A percentile compares a stretch with the other conserved stretches of the same genome.
Conservation (phyloP, 495 filamentous ascomycete species). For the Letharia lupina region DNA sequence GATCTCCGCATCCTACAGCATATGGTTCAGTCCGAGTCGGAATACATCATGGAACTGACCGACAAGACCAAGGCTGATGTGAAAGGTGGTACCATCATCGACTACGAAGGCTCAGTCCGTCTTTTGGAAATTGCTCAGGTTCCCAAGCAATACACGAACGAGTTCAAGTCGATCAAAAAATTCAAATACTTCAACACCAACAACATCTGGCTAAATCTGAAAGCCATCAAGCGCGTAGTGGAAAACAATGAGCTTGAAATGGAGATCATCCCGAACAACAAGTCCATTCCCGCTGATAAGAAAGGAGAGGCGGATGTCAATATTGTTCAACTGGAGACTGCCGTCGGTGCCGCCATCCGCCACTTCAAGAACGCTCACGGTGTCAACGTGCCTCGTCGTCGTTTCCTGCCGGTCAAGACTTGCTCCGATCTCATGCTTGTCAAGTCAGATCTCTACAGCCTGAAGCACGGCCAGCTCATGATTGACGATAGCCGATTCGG, state of each 20-base stretch:
- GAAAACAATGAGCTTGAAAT: slow-evolving; percentile 98
- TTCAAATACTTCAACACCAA: slow-evolving; percentile 99
- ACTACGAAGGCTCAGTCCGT: slow-evolving; percentile 93
- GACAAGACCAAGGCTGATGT: slow-evolving; percentile 99
- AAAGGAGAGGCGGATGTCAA: slow-evolving; percentile 97
- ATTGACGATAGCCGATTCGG: slow-evolving; percentile 96
- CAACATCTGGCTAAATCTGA: slow-evolving; percentile 99
- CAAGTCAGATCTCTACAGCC: slow-evolving; percentile 99
- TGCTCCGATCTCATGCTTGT: slow-evolving; percentile 99
- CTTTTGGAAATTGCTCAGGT: slow-evolving; percentile 98
- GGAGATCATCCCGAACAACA: slow-evolving; percentile 99
- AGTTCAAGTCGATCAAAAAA: slow-evolving; percentile 99
- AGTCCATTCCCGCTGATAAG: slow-evolving; percentile 97
- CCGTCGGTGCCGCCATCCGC: slow-evolving; percentile 95
- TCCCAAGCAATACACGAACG: slow-evolving; percentile 99
- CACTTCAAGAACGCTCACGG: slow-evolving; percentile 98
- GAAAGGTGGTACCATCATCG: slow-evolving; percentile 99
- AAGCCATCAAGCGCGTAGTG: slow-evolving; percentile 96
- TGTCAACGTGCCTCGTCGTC: slow-evolving; percentile 94
- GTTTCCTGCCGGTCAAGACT: slow-evolving; percentile 99
- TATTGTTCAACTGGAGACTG: slow-evolving; percentile 97
- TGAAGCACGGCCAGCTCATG: slow-evolving; percentile 95
- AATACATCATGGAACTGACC: slow-evolving; percentile 99
- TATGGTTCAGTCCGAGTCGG: slow-evolving; percentile 90
- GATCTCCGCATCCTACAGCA: slow-evolving; percentile 97